phyloP scores from a whole-genome alignment of 2,329 filamentous ascomycete species.

The Purpureocillium takamizusanense region DNA sequence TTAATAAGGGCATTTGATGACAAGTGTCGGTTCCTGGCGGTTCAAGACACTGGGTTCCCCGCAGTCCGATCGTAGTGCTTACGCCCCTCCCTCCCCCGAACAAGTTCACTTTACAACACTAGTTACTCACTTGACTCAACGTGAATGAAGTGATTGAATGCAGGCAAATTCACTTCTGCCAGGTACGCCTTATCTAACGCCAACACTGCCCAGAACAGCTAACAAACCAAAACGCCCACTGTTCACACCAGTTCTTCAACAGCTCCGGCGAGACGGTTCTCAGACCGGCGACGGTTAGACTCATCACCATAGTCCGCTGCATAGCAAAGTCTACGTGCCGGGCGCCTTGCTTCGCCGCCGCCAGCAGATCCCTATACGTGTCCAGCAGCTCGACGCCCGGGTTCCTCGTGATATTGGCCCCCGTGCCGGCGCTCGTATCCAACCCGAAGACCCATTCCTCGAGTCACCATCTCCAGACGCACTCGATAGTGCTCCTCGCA shows the following conservation, averaged over 20 bases:
- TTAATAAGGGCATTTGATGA: too few relatives aligned
- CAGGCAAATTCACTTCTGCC: too few relatives aligned
- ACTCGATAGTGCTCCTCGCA: constrained; percentile 31
- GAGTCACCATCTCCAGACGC: constrained; percentile 30
- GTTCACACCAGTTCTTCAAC: constrained; percentile 38
- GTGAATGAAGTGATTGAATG: too few relatives aligned
- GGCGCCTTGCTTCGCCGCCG: constrained; percentile 1
- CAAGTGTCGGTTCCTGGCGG: too few relatives aligned
- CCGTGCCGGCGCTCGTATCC: constrained; percentile 27
- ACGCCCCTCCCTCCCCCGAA: too few relatives aligned
- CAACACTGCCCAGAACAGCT: neutral
- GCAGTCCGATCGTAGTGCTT: too few relatives aligned
- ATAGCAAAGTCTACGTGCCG: constrained; percentile 28
- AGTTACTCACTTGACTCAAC: too few relatives aligned
- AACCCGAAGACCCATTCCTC: constrained; percentile 36
- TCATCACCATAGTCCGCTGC: constrained; percentile 26
- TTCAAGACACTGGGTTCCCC: too few relatives aligned
- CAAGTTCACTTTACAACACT: too few relatives aligned
- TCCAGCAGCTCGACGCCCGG: constrained; percentile 44
- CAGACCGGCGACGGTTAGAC: constrained; percentile 31
- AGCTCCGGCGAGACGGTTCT: constrained; percentile 30
- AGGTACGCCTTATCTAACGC: too few relatives aligned
- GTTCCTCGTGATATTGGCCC: constrained; percentile 30
- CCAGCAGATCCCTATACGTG: constrained; percentile 27
- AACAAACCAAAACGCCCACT: constrained; percentile 27